Evolutionary conservation across 257 asterid species (phyloP), one percentile per base, ranked within the genome.

Genomic region (Solanum arcanum): DNA sequence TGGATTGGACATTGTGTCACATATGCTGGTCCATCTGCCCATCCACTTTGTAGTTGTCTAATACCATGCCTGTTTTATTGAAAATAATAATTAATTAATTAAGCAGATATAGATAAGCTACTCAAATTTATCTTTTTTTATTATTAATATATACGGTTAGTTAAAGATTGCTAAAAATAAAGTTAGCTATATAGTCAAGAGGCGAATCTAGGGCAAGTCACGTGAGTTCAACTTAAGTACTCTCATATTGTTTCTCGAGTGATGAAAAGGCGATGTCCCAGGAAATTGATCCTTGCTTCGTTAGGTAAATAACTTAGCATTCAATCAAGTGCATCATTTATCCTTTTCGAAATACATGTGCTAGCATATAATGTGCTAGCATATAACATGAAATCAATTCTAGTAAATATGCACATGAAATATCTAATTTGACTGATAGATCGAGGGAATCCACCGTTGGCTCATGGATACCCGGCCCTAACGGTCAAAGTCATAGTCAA

Each of bases 21-120:
- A 31, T 92, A 94, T 2, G 95, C 86, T 18, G 98, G 97, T 12
- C 97, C 98, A 33, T 94, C 98, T 7, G 95, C 91, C 98, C 98
- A 94, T 37, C 94, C 98, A 21, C 91, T 94, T 70, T 46, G 85
- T 21, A 94, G 72, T 86, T 95, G 98, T 83, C 94, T 46, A 85
- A 95, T 73, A 14, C 97, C 98, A 47, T 95, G 98, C 98, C 98
- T 93, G 84, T 25, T 23, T n/a, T 2, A 21, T 31, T 68, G 14
- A 59, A 49, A 31, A 44, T 0, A 23, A 27, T 13, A 49, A 31
- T 18, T 0, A 21, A 27, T 12, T 60, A 39, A 60, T 83, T 52
- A 83, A 59, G 25, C 0, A 59, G 0, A 20, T 56, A 18, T 56
- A 56, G 64, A 56, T 56, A 18, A 16, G 3, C 21, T 49, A 49